Percentiles rank a stretch among this genome's conserved stretches.
phyloP scores from a whole-genome alignment of 495 filamentous ascomycete species.

The Aspergillus avenaceus region DNA sequence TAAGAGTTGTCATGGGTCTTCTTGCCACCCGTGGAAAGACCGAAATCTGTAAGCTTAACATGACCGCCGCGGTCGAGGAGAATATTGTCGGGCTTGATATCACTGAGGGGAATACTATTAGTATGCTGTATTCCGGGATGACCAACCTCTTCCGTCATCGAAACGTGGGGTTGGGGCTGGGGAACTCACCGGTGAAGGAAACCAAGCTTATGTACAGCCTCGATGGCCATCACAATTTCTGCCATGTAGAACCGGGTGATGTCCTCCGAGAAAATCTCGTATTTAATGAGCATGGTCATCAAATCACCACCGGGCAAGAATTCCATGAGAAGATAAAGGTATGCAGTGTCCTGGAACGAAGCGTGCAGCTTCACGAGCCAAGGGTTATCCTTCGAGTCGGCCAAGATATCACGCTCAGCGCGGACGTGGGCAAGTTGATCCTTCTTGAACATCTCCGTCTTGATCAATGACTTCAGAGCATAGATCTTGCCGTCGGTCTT shows the following conservation, averaged over 20 bases:
- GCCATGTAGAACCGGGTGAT: conserved; percentile 99
- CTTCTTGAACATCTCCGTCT: conserved; percentile 99
- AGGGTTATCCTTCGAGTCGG: conserved; percentile 91
- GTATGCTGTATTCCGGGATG: background rate
- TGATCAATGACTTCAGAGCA: conserved; percentile 95
- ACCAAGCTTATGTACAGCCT: conserved; percentile 94
- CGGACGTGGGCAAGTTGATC: conserved; percentile 99
- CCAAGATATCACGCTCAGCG: conserved; percentile 93
- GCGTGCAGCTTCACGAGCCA: conserved; percentile 98
- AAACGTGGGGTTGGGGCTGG: background rate
- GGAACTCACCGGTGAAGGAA: conserved; percentile 93
- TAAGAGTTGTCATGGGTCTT: conserved; percentile 97
- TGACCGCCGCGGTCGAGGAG: conserved; percentile 92
- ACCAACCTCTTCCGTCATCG: no score
- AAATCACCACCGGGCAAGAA: conserved; percentile 96
- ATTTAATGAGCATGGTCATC: conserved; percentile 99
- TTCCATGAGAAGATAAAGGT: conserved; percentile 99
- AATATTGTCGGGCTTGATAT: conserved; percentile 99
- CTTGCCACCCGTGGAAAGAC: conserved; percentile 95
- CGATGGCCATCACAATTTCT: conserved; percentile 94
- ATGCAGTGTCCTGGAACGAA: conserved; percentile 93
- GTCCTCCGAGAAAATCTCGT: conserved; percentile 98
- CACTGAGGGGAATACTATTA: conserved; percentile 50
- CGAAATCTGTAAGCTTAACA: conserved; percentile 98
- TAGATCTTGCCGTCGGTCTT: conserved; percentile 97